Conservation (phyloP, 1,139 yeast species). For the Taphrina pruni region DNA sequence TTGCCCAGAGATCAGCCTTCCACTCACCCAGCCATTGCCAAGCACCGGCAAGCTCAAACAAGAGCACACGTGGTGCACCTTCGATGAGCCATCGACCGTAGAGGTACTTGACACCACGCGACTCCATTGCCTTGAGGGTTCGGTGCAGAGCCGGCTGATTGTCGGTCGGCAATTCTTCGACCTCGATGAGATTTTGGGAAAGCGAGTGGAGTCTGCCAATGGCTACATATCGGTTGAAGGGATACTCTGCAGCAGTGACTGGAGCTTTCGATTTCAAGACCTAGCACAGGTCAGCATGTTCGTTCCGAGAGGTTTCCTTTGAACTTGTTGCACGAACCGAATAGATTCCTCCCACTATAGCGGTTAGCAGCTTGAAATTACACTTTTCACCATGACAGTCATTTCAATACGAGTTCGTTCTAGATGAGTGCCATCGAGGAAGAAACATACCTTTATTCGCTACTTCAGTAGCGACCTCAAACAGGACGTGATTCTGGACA, state of each 20-base stretch:
- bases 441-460: constrained; percentile 68
- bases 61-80: constrained; percentile 82
- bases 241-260: constrained; percentile 90
- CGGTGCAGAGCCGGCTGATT: constrained; percentile 67
- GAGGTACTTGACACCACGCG: constrained; percentile 79
- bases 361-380: background rate
- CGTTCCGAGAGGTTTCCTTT: background rate
- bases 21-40: constrained; percentile 76
- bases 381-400: background rate
- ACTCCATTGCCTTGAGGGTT: constrained; percentile 74
- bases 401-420: too few relatives aligned
- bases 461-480: constrained; percentile 96
- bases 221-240: constrained; percentile 75
- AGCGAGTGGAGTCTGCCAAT: constrained; percentile 78
- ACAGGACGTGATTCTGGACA: constrained; percentile 76
- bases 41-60: constrained; percentile 85
- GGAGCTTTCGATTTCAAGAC: constrained; percentile 97
- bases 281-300: constrained; percentile 18
- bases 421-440: background rate
- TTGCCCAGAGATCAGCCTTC: constrained; percentile 91
- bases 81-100: constrained; percentile 98
- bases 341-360: constrained; percentile 87
- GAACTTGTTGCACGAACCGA: constrained; percentile 53
- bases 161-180: constrained; percentile 74
- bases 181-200: constrained; percentile 63